Percentiles rank a stretch among this genome's conserved stretches.
Evolutionary conservation across 2,329 filamentous ascomycete species (phyloP).

Genomic region (Penicillium freii): DNA sequence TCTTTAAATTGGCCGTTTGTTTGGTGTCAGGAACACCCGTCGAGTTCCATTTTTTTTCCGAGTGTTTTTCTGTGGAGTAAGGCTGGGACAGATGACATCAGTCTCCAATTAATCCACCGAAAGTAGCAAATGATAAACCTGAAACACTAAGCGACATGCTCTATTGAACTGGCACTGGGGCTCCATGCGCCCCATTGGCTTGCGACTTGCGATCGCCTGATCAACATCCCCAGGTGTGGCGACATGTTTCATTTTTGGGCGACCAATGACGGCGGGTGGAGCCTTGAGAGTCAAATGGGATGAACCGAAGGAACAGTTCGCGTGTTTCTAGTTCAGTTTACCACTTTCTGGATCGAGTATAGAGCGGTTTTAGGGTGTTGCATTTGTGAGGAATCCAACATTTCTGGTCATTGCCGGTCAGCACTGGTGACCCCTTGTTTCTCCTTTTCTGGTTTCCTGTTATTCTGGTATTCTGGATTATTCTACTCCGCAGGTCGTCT

Average conservation of each 20-base stretch:
- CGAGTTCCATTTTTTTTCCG: constrained; percentile 8
- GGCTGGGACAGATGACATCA: constrained; percentile 4
- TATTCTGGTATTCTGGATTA: not conserved
- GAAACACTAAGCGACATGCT: constrained; percentile 11
- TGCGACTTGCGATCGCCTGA: constrained; percentile 1
- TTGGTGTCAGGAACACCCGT: constrained; percentile 1
- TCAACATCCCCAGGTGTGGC: constrained; percentile 11
- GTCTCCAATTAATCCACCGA: not conserved
- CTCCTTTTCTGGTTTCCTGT: not conserved
- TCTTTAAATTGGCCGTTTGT: constrained; percentile 5
- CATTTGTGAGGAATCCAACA: constrained; percentile 9
- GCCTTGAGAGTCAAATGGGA: not conserved
- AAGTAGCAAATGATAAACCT: constrained; percentile 5
- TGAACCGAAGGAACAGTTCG: constrained; percentile 2
- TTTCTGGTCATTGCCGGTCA: not conserved
- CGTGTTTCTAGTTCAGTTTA: not conserved
- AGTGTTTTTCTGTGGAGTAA: constrained; percentile 17
- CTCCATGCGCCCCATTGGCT: not conserved
- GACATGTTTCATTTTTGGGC: not conserved
- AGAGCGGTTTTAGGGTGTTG: not conserved
- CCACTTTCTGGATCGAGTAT: constrained; percentile 1
- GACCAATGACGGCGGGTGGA: constrained; percentile 1
- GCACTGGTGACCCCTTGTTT: not conserved
- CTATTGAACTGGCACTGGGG: constrained; percentile 7
- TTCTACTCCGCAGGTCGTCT: not conserved